Evolutionary conservation across 108 stramenopile species (phyloP).

Genomic region (Nitzschia inconspicua): DNA sequence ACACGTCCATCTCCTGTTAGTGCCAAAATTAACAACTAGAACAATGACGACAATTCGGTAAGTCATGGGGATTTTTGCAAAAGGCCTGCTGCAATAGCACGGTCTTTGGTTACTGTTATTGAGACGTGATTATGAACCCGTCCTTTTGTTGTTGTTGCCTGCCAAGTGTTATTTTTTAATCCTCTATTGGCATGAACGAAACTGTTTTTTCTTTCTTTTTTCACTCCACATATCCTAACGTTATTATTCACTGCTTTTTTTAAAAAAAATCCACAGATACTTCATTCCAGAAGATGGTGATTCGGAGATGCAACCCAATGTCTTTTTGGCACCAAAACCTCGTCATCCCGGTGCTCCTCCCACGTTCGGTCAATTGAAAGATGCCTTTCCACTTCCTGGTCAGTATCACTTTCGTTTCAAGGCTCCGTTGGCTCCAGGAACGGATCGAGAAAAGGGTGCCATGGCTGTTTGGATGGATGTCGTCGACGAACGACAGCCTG

Average conservation of each 20-base stretch:
- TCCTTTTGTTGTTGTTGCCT: too few relatives aligned
- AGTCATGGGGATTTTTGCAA: too few relatives aligned
- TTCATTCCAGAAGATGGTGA: conserved; percentile 96
- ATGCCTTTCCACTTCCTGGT: conserved; percentile 91
- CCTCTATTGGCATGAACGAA: neutral
- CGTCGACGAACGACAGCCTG: conserved; percentile 63
- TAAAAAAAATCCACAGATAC: too few relatives aligned
- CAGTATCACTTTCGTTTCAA: conserved; percentile 97
- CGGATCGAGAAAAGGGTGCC: conserved; percentile 75
- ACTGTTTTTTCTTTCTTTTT: neutral
- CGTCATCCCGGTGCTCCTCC: conserved; percentile 71
- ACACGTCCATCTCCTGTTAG: too few relatives aligned
- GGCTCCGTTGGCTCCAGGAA: conserved; percentile 75
- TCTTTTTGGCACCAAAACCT: conserved; percentile 87
- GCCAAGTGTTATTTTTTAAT: too few relatives aligned
- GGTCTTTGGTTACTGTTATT: too few relatives aligned
- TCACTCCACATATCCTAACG: neutral
- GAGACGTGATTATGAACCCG: too few relatives aligned
- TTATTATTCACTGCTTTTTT: neutral
- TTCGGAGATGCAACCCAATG: conserved; percentile 84
- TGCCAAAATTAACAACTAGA: too few relatives aligned
- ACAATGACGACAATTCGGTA: too few relatives aligned
- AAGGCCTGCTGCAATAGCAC: too few relatives aligned
- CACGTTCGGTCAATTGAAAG: conserved; percentile 72
- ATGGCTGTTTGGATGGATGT: conserved; percentile 90